A percentile compares a stretch with the other conserved stretches of the same genome.
Evolutionary conservation across 139 green algal species (phyloP).

Genomic region (Medakamo hakoo): DNA sequence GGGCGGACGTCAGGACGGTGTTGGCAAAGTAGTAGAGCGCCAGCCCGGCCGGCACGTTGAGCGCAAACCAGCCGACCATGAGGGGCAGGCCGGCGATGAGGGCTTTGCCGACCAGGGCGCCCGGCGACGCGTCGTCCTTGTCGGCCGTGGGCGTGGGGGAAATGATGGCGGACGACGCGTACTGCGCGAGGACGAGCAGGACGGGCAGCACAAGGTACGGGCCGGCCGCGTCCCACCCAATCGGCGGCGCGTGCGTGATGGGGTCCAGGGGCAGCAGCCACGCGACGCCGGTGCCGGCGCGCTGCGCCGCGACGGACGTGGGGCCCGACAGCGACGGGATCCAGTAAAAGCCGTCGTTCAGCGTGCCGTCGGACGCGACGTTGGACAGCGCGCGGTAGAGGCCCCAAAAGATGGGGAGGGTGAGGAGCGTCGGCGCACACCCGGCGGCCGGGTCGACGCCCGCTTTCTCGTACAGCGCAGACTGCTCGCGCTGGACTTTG

Average conservation of each 20-base stretch:
- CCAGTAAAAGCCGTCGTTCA: slow-evolving; percentile 67
- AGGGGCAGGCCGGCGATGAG: slow-evolving; percentile 48
- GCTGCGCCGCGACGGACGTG: slow-evolving; percentile 21
- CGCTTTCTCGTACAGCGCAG: slow-evolving; percentile 72
- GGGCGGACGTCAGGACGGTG: slow-evolving; percentile 44
- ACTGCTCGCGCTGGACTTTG: slow-evolving; percentile 53
- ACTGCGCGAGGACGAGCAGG: slow-evolving; percentile 46
- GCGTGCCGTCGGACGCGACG: slow-evolving; percentile 17
- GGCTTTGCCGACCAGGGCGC: not conserved
- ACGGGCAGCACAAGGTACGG: slow-evolving; percentile 86
- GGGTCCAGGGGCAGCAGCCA: slow-evolving; percentile 79
- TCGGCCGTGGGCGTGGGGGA: slow-evolving; percentile 5
- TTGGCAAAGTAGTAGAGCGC: slow-evolving; percentile 86
- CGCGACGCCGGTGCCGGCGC: slow-evolving; percentile 29
- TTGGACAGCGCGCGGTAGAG: slow-evolving; percentile 64
- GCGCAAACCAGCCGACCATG: slow-evolving; percentile 76
- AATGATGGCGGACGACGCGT: slow-evolving; percentile 28
- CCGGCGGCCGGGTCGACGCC: slow-evolving; percentile 51
- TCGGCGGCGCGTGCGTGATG: slow-evolving; percentile 69
- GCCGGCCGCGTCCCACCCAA: slow-evolving; percentile 71
- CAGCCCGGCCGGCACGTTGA: slow-evolving; percentile 73
- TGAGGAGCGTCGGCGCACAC: slow-evolving; percentile 73
- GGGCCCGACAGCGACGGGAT: slow-evolving; percentile 62
- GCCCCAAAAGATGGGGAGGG: slow-evolving; percentile 85
- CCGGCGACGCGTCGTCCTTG: too few species aligned